Conservation (phyloP, 2,329 filamentous ascomycete species). For the Phoma herbarum region DNA sequence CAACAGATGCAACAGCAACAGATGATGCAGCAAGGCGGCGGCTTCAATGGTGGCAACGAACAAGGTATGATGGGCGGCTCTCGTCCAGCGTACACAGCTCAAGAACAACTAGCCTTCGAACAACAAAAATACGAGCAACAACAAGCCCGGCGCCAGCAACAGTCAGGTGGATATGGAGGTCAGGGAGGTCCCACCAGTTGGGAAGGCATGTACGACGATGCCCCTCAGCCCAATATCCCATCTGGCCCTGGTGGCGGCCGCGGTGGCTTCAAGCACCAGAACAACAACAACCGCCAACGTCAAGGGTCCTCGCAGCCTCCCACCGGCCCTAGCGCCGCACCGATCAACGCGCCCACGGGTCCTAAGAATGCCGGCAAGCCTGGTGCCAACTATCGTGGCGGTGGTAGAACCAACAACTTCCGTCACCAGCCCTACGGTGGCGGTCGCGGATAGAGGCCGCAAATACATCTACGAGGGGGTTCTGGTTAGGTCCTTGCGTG, state of each 20-base stretch:
- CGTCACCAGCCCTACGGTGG: conserved; percentile 48
- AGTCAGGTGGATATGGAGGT: conserved; percentile 56
- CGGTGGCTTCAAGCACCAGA: conserved; percentile 48
- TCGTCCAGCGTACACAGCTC: conserved; percentile 68
- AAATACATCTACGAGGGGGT: neutral
- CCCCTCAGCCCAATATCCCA: conserved; percentile 78
- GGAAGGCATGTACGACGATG: conserved; percentile 99
- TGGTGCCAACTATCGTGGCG: conserved; percentile 91
- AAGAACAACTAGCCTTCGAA: conserved; percentile 78
- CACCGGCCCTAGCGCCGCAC: conserved; percentile 56
- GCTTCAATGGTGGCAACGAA: conserved; percentile 48
- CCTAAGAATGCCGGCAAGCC: conserved; percentile 94
- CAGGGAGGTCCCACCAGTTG: conserved; percentile 80
- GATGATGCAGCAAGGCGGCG: conserved; percentile 61
- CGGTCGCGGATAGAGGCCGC: conserved; percentile 26
- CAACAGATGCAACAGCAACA: conserved; percentile 67
- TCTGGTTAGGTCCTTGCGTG: neutral
- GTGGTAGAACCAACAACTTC: conserved; percentile 61
- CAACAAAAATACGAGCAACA: conserved; percentile 81
- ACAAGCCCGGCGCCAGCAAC: conserved; percentile 64
- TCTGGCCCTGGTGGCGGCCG: conserved; percentile 57
- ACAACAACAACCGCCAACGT: conserved; percentile 49
- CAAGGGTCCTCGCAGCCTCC: conserved; percentile 53
- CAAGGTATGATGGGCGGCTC: conserved; percentile 59
- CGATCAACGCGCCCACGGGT: conserved; percentile 88